Conservation (phyloP, 2,329 filamentous ascomycete species). For the Aaosphaeria pasadenensis region DNA sequence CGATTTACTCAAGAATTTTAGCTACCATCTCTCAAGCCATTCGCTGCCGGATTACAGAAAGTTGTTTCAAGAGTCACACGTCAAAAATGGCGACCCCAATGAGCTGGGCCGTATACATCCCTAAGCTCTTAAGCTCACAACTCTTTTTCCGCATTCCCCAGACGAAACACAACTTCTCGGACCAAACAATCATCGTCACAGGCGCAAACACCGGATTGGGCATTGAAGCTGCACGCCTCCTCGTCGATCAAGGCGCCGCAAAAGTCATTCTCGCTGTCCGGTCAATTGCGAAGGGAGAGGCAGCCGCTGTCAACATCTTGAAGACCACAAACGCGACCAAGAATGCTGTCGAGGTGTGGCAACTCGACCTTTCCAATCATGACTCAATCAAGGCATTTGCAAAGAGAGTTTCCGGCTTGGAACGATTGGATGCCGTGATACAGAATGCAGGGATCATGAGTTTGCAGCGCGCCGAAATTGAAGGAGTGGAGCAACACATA, state of each 20-base stretch:
- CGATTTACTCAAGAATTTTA: no score
- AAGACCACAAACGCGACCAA: conserved; percentile 1
- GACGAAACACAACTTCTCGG: conserved; percentile 18
- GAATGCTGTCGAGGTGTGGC: conserved; percentile 6
- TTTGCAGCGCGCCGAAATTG: conserved; percentile 7
- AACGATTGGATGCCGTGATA: conserved; percentile 32
- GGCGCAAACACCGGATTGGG: conserved; percentile 28
- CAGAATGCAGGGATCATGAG: conserved; percentile 39
- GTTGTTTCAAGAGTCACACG: neutral
- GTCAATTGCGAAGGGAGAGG: conserved; percentile 19
- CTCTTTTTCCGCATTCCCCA: conserved; percentile 32
- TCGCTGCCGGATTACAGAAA: no score
- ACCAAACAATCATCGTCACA: conserved; percentile 41
- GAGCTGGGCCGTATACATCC: neutral
- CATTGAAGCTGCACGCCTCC: conserved; percentile 18
- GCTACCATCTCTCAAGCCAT: no score
- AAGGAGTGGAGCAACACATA: conserved; percentile 13
- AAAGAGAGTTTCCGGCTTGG: conserved; percentile 14
- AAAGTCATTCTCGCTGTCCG: conserved; percentile 28
- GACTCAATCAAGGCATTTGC: conserved; percentile 35
- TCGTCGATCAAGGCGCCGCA: conserved; percentile 13
- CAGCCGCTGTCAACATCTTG: conserved; percentile 8
- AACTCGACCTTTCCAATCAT: conserved; percentile 28
- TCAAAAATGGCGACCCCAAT: neutral
- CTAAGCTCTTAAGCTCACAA: conserved; percentile 25